A percentile compares a stretch with the other conserved stretches of the same genome.
Evolutionary conservation across 2,329 filamentous ascomycete species (phyloP).

Genomic region (Xylariaceae sp.): DNA sequence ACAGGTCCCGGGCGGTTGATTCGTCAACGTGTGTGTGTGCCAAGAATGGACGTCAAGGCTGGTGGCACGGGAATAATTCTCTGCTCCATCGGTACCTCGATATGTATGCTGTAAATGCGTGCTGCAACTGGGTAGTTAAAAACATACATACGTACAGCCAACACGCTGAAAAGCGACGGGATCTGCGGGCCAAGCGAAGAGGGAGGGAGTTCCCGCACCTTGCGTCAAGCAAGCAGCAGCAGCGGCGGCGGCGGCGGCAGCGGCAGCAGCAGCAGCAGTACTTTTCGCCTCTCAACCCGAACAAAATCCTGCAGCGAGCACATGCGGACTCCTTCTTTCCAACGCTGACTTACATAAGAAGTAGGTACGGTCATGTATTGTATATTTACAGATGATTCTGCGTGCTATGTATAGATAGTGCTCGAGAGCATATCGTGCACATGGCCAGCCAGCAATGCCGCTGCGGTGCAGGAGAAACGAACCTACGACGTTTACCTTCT

Average conservation of each 20-base stretch:
- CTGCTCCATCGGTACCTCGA: background rate
- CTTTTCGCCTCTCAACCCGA: conserved; percentile 9
- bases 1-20: background rate
- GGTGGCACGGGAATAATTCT: background rate
- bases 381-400: too few relatives aligned
- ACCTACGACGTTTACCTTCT: background rate
- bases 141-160: background rate
- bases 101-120: background rate
- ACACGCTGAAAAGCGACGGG: background rate
- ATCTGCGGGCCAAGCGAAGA: conserved; percentile 1
- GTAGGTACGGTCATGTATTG: background rate
- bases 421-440: too few relatives aligned
- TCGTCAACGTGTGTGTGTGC: background rate
- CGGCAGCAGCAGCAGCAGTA: background rate
- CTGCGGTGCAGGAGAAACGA: background rate
- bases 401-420: too few relatives aligned
- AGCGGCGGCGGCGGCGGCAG: background rate
- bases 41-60: background rate
- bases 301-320: conserved; percentile 10
- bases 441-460: too few relatives aligned
- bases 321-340: background rate
- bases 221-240: background rate
- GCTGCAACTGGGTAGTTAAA: background rate
- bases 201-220: conserved; percentile 19
- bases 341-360: background rate